Base-by-base conservation (phyloP, 2,329 filamentous ascomycete genomes). In the Hypoxylon sp. region DNA sequence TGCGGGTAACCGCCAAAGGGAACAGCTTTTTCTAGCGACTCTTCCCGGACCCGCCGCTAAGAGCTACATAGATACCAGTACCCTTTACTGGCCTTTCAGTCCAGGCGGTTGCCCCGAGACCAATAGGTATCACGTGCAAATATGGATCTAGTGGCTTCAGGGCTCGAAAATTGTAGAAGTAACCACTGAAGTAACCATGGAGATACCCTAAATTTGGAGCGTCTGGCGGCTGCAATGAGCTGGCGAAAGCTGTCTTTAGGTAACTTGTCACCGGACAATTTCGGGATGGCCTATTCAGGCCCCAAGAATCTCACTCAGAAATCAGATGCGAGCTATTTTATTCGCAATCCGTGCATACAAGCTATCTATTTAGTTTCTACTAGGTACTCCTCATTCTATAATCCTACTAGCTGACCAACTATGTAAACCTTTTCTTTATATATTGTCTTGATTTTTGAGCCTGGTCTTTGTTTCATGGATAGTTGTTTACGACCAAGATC, bases 1-100 rank as follows among this genome's bases (percentile, higher is more conserved):
- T 81, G 79, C 81, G 83, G 81, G 83, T 75, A 73, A 53, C 67
- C 68, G 63, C 70, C 68, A 82, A 80, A 79, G 80, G 80, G 72
- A 73, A 80, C 80, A 81, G 80, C 79, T 84, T 85, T 85, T 84
- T 74, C 72, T 80, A 82, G 84, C 84, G 84, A 86, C 81, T 86
- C 83, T 85, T 86, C 80, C 85, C 84, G 84, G 77, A 77, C 73
- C 72, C 68, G 68, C 73, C 73, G 72, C 67, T 71, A 81, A 72
- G 68, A 31, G 29, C 5, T 9, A 67, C 37, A 48, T 44, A 64
- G 39, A 47, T 31, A 31, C 29, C 2, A 6, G 29, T 26, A 26
- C 55, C 55, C 60, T 51, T 66, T 61, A 64, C 67, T 48, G 54
- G 54, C 50, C 59, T 68, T 67, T 65, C 46, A 70, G 66, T 48